Base-by-base conservation (phyloP, 2,329 filamentous ascomycete species). In the Fusarium sp. region DNA sequence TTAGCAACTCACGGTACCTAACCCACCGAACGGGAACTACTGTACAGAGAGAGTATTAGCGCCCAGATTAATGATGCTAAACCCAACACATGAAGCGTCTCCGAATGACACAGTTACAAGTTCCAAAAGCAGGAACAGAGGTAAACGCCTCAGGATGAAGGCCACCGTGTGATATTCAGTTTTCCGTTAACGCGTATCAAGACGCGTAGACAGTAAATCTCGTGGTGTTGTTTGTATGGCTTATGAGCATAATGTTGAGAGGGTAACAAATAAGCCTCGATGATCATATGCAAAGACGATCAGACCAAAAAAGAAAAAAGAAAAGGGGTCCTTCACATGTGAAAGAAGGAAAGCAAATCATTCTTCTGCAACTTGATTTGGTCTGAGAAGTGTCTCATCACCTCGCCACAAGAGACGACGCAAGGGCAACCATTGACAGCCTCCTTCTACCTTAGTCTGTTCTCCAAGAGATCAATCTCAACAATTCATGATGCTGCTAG, bases 261-360 rank as follows among this genome's bases (percentile, higher is more conserved):
- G 35, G 51, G 33, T 17, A 72, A 54, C 64, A 24, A 26, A 38
- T 24, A 35, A 65, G 31, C 52, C 41, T 62, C 64, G 66, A 47
- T 65, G 48, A 68, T 63, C 48, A 63, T 68, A 47, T 55, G 63
- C 63, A 60, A 72, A 64, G 54, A 44, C 36, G 28, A 58, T 54
- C 51, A 35, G n/a, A 51, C 49, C 47, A 31, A 22, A n/a, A 41
- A 35, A 14, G 12, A 58, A 61, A 72, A 49, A 31, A 31, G 11
- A 12, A 58, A 61, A 74, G 39, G 63, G 68, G 67, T 74, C 68
- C 61, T 72, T 74, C 59, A 75, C 72, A 72, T 74, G 72, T 60
- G 47, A 61, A 60, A 56, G 31, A n/a, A 24, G 39, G n/a, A 24
- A 24, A 51, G n/a, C 31, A 69, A 31, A 44, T 59, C 67, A 70